Conservation (phyloP, 257 asterid genomes). For the Gentiana straminea region DNA sequence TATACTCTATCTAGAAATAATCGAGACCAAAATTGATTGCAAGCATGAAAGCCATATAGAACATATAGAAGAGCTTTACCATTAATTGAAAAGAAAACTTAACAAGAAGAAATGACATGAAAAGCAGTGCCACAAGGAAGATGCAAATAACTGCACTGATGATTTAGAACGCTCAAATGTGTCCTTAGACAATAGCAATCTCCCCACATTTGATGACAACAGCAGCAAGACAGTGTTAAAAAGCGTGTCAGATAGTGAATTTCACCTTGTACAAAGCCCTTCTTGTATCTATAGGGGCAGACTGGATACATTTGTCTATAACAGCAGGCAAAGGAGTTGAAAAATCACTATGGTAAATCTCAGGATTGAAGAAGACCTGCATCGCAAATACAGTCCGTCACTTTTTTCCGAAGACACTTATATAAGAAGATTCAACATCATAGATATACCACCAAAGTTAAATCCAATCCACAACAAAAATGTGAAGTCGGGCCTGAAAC, state of each 20-base stretch:
- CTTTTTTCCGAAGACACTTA: neutral
- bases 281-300: constrained; percentile 99
- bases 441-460: neutral
- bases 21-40: too few relatives aligned
- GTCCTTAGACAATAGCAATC: neutral
- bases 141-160: too few relatives aligned
- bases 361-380: constrained; percentile 94
- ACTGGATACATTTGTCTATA: constrained; percentile 87
- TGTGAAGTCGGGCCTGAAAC: too few relatives aligned
- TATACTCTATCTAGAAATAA: too few relatives aligned
- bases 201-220: neutral
- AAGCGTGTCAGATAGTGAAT: constrained; percentile 8
- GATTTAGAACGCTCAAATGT: neutral
- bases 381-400: constrained; percentile 3
- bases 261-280: constrained; percentile 87
- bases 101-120: too few relatives aligned
- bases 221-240: constrained; percentile 5
- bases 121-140: too few relatives aligned
- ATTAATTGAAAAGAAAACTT: too few relatives aligned
- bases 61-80: too few relatives aligned
- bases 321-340: constrained; percentile 80
- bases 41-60: too few relatives aligned
- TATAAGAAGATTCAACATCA: neutral
- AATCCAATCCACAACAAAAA: neutral
- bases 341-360: constrained; percentile 58